Conservation (phyloP, 345 rosid species). For the Excoecaria agallocha region DNA sequence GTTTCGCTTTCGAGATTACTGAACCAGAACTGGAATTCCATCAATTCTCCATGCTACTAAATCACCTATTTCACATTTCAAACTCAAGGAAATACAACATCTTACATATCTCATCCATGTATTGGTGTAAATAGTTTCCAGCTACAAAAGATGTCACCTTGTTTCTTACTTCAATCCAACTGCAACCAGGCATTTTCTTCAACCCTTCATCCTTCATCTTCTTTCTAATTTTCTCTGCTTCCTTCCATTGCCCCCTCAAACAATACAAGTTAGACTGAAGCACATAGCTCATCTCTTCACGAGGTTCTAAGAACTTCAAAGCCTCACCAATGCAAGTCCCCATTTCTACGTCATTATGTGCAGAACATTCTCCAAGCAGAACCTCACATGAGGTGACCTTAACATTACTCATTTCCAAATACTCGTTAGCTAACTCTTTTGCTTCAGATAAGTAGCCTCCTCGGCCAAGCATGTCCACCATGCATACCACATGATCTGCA, state of each 20-base stretch:
- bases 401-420: slow-evolving; percentile 10
- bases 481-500: slow-evolving; percentile 59
- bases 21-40: too few species aligned
- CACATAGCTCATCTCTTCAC: slow-evolving; percentile 60
- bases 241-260: slow-evolving; percentile 60
- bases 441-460: slow-evolving; percentile 60
- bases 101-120: slow-evolving; percentile 34
- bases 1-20: too few species aligned
- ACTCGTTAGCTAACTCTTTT: slow-evolving; percentile 38
- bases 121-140: slow-evolving; percentile 37
- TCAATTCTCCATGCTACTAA: neutral
- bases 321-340: slow-evolving; percentile 45
- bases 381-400: slow-evolving; percentile 40
- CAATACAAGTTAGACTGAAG: slow-evolving; percentile 65
- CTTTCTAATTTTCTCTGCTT: slow-evolving; percentile 71
- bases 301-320: slow-evolving; percentile 37
- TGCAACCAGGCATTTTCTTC: slow-evolving; percentile 70
- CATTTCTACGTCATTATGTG: slow-evolving; percentile 38
- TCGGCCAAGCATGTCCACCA: slow-evolving; percentile 82
- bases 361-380: slow-evolving; percentile 62
- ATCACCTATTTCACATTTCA: slow-evolving; percentile 47
- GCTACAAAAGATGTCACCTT: slow-evolving; percentile 48
- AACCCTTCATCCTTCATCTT: slow-evolving; percentile 58
- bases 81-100: slow-evolving; percentile 36
- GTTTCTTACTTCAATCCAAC: slow-evolving; percentile 73